phyloP scores from a whole-genome alignment of 441 rosid genomes.

The Theobroma grandiflorum region DNA sequence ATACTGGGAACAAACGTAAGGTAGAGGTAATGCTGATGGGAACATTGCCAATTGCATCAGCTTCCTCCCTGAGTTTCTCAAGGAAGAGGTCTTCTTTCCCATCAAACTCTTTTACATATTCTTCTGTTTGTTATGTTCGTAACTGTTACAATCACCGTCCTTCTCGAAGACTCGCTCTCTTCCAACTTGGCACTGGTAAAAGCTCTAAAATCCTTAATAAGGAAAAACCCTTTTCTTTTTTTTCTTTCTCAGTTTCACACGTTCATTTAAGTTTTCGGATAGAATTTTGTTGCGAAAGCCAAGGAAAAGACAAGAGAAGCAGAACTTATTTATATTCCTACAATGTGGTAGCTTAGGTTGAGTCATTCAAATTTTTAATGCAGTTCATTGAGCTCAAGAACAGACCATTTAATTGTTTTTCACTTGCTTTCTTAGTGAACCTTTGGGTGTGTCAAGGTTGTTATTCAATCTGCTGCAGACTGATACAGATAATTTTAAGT shows the following conservation, averaged over 20 bases:
- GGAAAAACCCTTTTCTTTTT: background rate
- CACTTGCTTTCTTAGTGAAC: background rate
- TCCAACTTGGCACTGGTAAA: conserved; percentile 53
- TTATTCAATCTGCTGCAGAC: background rate
- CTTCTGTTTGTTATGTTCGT: conserved; percentile 18
- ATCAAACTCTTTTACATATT: conserved; percentile 15
- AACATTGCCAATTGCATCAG: conserved; percentile 26
- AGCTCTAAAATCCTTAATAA: conserved; percentile 1
- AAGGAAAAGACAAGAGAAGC: background rate
- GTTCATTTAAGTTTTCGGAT: background rate
- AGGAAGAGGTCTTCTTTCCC: background rate
- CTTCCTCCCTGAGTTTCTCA: conserved; percentile 20
- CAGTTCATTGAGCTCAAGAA: background rate
- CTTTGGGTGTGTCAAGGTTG: background rate
- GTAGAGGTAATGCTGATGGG: conserved; percentile 17
- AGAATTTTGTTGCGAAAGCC: background rate
- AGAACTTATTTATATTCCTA: background rate
- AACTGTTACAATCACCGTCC: conserved; percentile 33
- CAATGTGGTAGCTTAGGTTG: background rate
- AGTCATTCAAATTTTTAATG: background rate
- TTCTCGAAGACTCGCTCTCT: conserved; percentile 59
- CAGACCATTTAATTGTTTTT: background rate
- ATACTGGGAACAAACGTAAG: background rate
- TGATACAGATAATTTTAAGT: background rate
- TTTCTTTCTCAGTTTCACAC: background rate